A percentile compares a stretch with the other conserved stretches of the same genome.
Conservation (phyloP, 2,329 filamentous ascomycete species). For the Fusarium longipes region DNA sequence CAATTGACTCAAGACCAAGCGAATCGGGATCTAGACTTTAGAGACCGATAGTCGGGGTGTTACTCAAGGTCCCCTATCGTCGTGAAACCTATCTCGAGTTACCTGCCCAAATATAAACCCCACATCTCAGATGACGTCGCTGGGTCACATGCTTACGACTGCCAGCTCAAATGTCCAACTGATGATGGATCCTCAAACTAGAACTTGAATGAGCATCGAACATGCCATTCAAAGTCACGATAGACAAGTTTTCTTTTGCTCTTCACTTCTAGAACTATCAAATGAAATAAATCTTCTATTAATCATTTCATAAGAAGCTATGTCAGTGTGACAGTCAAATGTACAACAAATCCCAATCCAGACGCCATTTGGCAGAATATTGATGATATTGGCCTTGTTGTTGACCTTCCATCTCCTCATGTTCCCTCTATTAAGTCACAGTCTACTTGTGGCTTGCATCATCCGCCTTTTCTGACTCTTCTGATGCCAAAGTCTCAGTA, state of each 20-base stretch:
- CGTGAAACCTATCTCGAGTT: not conserved
- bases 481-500: conserved; percentile 6
- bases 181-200: not conserved
- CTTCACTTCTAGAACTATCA: not conserved
- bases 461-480: conserved; percentile 9
- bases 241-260: not conserved
- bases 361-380: conserved; percentile 10
- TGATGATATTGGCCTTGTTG: not conserved
- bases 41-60: conserved; percentile 9
- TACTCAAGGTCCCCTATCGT: conserved; percentile 20
- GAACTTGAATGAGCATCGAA: not conserved
- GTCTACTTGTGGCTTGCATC: conserved; percentile 8
- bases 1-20: not conserved
- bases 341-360: conserved; percentile 12
- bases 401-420: not conserved
- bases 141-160: not conserved
- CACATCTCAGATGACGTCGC: conserved; percentile 39
- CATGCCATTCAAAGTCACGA: not conserved
- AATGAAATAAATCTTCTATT: conserved; percentile 10
- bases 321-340: conserved; percentile 9
- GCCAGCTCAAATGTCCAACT: not conserved
- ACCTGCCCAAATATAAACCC: conserved; percentile 1
- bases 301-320: conserved; percentile 16
- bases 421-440: not conserved
- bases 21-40: not conserved